Evolutionary conservation across 768 basidiomycete species (phyloP).

Genomic region (Agrocybe pediades): DNA sequence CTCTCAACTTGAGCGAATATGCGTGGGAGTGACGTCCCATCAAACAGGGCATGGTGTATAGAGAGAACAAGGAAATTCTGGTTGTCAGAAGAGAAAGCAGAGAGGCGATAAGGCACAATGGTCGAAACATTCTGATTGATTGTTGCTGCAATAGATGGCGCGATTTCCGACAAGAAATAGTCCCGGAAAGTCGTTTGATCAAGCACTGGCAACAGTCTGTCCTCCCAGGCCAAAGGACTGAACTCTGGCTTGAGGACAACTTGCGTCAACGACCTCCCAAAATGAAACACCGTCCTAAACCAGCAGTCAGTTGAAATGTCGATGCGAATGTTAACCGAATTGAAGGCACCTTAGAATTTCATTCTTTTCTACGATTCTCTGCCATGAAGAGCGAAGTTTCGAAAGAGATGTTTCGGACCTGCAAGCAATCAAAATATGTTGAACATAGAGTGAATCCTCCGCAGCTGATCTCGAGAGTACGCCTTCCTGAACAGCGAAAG

Average conservation of each 20-base stretch:
- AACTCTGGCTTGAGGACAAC: conserved; percentile 23
- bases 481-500: conserved; percentile 50
- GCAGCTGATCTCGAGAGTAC: conserved; percentile 42
- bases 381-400: conserved; percentile 35
- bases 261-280: conserved; percentile 27
- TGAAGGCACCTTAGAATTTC: conserved; percentile 32
- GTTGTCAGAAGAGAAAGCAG: conserved; percentile 13
- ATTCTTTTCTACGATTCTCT: conserved; percentile 23
- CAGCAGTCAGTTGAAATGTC: background rate
- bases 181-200: conserved; percentile 12
- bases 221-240: conserved; percentile 18
- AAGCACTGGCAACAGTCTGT: conserved; percentile 7
- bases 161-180: conserved; percentile 21
- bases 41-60: conserved; percentile 36
- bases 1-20: conserved; percentile 28
- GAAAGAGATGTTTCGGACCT: conserved; percentile 19
- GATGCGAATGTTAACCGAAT: no score
- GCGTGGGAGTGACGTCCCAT: conserved; percentile 32
- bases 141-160: conserved; percentile 18
- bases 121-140: conserved; percentile 30
- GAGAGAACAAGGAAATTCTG: conserved; percentile 26
- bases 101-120: conserved; percentile 25
- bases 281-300: conserved; percentile 32
- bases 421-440: conserved; percentile 40
- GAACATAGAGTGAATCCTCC: conserved; percentile 41